Percentiles rank a stretch among this genome's conserved stretches.
These are phyloP conservation scores for Botrytis deweyae DNA, from an alignment of 2,329 filamentous ascomycete species.

Conservation along the genomic window DNA sequence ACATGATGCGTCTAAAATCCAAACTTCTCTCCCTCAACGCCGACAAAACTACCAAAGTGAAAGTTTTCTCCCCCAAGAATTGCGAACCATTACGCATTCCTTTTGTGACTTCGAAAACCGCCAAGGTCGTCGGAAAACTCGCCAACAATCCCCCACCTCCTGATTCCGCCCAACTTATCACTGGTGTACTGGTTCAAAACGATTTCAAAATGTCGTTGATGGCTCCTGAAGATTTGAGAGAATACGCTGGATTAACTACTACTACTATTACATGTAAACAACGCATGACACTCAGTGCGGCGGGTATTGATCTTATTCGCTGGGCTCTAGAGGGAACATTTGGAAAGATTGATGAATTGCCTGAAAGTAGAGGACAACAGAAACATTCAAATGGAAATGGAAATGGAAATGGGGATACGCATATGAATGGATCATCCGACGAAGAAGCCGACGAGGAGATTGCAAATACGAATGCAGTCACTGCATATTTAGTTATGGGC, in stretches of 20 bases:
- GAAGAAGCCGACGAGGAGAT: conserved; percentile 67
- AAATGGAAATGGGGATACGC: conserved; percentile 36
- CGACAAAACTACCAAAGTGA: conserved; percentile 73
- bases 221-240: conserved; percentile 91
- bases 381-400: conserved; percentile 38
- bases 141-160: conserved; percentile 68
- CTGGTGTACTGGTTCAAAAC: conserved; percentile 91
- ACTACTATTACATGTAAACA: conserved; percentile 94
- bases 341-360: conserved; percentile 72
- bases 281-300: conserved; percentile 80
- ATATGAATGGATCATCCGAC: conserved; percentile 46
- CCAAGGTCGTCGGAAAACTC: conserved; percentile 92
- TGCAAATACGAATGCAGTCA: conserved; percentile 45
- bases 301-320: conserved; percentile 84
- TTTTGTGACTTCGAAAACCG: conserved; percentile 92
- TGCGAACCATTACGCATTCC: conserved; percentile 94
- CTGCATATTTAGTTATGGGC: conserved; percentile 78
- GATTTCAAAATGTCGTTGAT: conserved; percentile 97
- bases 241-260: conserved; percentile 95
- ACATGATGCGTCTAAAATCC: conserved; percentile 96
- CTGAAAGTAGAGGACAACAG: conserved; percentile 40
- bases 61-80: conserved; percentile 91
- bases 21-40: conserved; percentile 91
- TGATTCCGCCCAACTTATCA: conserved; percentile 63
- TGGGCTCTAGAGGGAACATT: conserved; percentile 97